Conservation (phyloP, 495 filamentous ascomycete species). For the Tuber umbilicatum region DNA sequence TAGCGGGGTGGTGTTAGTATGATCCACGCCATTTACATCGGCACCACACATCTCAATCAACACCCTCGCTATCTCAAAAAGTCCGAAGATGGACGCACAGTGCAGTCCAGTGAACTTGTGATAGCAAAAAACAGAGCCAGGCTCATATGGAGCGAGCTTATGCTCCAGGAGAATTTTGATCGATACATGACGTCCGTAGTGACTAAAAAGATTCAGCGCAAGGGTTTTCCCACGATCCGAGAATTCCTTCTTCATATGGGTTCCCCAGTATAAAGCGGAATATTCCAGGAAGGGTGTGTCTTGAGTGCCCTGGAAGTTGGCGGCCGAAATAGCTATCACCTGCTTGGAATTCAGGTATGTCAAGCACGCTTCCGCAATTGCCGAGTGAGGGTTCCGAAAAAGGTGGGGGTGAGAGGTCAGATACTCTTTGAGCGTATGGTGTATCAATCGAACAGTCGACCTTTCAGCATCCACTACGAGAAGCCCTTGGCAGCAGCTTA, state of each 20-base stretch:
- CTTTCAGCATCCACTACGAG: too few species aligned
- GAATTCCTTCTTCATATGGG: not conserved
- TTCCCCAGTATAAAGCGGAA: not conserved
- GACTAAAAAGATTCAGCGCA: not conserved
- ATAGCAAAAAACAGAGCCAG: too few species aligned
- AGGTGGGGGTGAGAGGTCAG: too few species aligned
- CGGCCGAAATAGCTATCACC: not conserved
- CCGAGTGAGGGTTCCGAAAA: too few species aligned
- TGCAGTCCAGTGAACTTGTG: not conserved
- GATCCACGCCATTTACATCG: not conserved
- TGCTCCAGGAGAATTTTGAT: not conserved
- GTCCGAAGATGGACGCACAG: not conserved
- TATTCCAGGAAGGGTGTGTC: not conserved
- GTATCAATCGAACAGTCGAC: too few species aligned
- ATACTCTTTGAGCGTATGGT: too few species aligned
- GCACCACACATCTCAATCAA: not conserved
- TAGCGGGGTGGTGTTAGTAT: too few species aligned
- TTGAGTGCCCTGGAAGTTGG: not conserved
- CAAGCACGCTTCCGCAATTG: too few species aligned
- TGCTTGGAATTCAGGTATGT: too few species aligned
- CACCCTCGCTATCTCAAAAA: not conserved
- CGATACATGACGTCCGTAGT: not conserved
- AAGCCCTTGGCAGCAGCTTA: too few species aligned
- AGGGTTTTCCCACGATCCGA: not conserved
- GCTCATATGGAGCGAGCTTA: too few species aligned